Base-by-base conservation (phyloP, 768 basidiomycete species). In the Punctularia strigosozonata region DNA sequence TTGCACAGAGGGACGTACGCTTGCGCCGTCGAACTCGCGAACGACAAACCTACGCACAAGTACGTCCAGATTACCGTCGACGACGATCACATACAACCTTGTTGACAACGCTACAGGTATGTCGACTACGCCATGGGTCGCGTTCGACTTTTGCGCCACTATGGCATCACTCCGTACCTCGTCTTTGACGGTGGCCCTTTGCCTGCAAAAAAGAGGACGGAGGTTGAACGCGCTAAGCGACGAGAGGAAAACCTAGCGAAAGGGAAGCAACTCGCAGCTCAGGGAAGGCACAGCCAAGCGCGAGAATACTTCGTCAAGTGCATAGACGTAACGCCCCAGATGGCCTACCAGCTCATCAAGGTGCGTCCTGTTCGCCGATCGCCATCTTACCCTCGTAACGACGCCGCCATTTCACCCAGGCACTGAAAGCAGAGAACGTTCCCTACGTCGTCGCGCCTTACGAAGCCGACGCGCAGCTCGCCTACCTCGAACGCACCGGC, bases 301-400 rank as follows among this genome's bases (percentile, higher is more conserved):
- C 69, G 91, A 6, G 91, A 98, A 13, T 75, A 64, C 57, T 98
- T 87, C 52, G 70, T 83, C 50, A 95, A 92, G 58, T 88, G 84
- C 48, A 64, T 97, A 37, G 95, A 99, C 47, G 87, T 99, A 30
- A 94, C 90, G 4, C 92, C 95, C 1, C 81, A 91, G 59, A 92
- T 98, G 89, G 94, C 94, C 2, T 92, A 73, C 55, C 95, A 98
- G 58, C 65, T 97, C 46, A 95, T 98, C 65, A 98, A 99, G 74
- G 94, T 84, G 46, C 32, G 60, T 45, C 38, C 45, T n/a, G 18
- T 22, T 12, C 33, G n/a, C n/a, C 30, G 34, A 31, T 4, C 43
- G 14, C 17, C 19, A 22, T 13, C 28, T n/a, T 14, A 15, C 31
- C 25, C 40, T 22, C 40, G 25, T 28, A 10, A 28, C 37, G 44